phyloP scores from a whole-genome alignment of 306 rosid genomes.

The Quercus rubra region DNA sequence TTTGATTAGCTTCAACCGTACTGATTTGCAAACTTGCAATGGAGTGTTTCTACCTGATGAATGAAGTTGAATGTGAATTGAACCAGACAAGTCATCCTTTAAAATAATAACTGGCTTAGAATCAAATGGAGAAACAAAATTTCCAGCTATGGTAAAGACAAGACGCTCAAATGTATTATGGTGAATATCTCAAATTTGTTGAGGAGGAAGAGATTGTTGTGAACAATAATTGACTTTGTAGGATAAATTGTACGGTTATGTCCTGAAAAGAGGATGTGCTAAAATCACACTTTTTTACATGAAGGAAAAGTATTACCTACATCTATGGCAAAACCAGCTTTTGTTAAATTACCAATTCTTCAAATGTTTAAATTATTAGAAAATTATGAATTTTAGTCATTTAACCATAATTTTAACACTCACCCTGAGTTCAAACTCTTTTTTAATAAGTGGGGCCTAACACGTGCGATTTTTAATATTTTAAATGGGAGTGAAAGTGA shows the following conservation, averaged over 20 bases:
- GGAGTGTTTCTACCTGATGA: conserved; percentile 44
- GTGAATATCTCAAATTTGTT: conserved; percentile 40
- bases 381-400: too few species aligned
- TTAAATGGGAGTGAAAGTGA: too few species aligned
- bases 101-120: conserved; percentile 37
- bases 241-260: too few species aligned
- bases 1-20: conserved; percentile 10
- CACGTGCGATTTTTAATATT: too few species aligned
- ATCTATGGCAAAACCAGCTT: too few species aligned
- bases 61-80: conserved; percentile 39
- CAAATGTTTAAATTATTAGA: background rate
- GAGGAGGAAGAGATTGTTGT: conserved; percentile 26
- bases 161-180: conserved; percentile 38
- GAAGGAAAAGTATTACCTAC: too few species aligned
- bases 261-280: too few species aligned
- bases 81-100: conserved; percentile 40
- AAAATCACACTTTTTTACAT: too few species aligned
- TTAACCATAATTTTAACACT: too few species aligned
- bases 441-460: too few species aligned
- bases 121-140: conserved; percentile 25
- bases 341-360: too few species aligned
- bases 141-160: conserved; percentile 27
- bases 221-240: background rate
- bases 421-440: too few species aligned
- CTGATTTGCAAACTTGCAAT: conserved; percentile 31